Base-by-base conservation (phyloP, 192 early-diverging fungal species). In the Entomortierella lignicola region DNA sequence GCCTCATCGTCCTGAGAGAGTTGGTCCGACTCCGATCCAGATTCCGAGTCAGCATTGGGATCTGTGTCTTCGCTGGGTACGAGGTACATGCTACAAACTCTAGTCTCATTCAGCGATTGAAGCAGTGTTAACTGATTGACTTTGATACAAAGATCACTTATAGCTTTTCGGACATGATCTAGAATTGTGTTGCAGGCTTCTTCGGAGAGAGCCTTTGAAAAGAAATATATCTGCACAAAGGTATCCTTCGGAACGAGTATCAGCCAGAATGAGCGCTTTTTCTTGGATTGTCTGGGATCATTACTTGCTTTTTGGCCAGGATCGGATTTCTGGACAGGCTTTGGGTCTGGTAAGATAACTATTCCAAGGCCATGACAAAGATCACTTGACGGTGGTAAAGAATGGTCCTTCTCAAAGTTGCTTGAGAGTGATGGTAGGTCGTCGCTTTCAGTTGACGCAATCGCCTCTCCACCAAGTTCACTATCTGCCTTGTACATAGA, bases 111-210 rank as follows among this genome's bases (percentile, higher is more conserved):
- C 61, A 95, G 64, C 26, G 87, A 81, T 30, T 87, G 71, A 21
- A 96, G 77, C 23, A 94, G 61, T 6, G 87, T 79, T 18, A 91
- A 31, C 55, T 88, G 83, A 54, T 93, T 96, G 30, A 90, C 90
- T n/a, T 89, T 71, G 54, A 90, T 84, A 63, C 87, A 86, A 25
- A 89, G 88, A 32, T 89, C 79, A 31, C 73, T 62, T 12, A 94
- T 87, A 34, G 85, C 85, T 23, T 84, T 74, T 31, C 85, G 83
- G 1, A 91, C 81, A 26, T 82, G 73, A 13, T 84, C 63, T 4
- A 92, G 72, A 26, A 93, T 90, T 15, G 80, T 60, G 23, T 85
- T 70, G 37, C 88, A 85, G 34, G 85, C 75, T 30, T 81, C 84
- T 18, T 74, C 75, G 41, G 83, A 83, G 21, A 89, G 72, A 7